phyloP scores from a whole-genome alignment of 345 rosid species.

The Populus alba region DNA sequence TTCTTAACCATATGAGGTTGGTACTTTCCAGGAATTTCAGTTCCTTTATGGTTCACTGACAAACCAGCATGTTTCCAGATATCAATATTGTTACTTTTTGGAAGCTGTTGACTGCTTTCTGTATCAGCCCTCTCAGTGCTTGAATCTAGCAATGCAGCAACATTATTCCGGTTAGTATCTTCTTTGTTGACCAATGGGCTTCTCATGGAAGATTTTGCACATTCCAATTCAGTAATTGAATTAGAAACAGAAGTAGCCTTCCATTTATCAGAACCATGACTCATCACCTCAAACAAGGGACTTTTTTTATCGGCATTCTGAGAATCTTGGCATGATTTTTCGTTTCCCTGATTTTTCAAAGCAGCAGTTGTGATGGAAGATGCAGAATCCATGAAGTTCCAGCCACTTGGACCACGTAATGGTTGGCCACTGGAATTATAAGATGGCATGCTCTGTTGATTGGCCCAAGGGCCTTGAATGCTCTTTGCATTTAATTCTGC shows the following conservation, averaged over 20 bases:
- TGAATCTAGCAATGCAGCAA: conserved; percentile 33
- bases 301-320: conserved; percentile 23
- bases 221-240: conserved; percentile 30
- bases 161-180: conserved; percentile 37
- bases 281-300: conserved; percentile 22
- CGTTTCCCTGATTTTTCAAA: conserved; percentile 33
- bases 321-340: conserved; percentile 33
- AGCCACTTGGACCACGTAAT: conserved; percentile 39
- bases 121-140: conserved; percentile 27
- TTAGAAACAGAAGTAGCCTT: conserved; percentile 45
- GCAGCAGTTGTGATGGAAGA: conserved; percentile 17
- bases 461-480: conserved; percentile 33
- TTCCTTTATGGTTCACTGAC: conserved; percentile 29
- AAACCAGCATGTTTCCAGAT: conserved; percentile 46
- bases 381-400: conserved; percentile 42
- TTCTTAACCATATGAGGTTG: conserved; percentile 32
- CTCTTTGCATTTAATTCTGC: conserved; percentile 36
- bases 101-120: conserved; percentile 39
- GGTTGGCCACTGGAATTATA: conserved; percentile 34
- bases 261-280: conserved; percentile 33
- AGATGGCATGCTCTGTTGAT: conserved; percentile 27
- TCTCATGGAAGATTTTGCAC: conserved; percentile 31
- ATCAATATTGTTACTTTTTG: conserved; percentile 37
- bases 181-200: conserved; percentile 36
- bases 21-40: conserved; percentile 24